Percentiles rank a stretch among this genome's conserved stretches.
Conservation (phyloP, 2,329 filamentous ascomycete genomes). For the Pseudogymnoascus sp. region DNA sequence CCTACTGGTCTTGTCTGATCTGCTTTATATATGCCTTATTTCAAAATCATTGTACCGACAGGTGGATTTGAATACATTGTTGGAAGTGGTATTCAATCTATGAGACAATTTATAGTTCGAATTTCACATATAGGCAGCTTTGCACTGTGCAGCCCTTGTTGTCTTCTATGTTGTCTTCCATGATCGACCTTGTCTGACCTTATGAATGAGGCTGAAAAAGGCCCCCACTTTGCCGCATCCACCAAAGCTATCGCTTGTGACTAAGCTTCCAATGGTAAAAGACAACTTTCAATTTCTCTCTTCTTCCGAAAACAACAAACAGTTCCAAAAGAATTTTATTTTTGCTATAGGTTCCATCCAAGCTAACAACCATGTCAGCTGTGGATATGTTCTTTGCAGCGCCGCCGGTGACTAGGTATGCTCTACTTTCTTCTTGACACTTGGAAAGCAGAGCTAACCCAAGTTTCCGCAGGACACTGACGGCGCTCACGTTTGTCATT, state of each 20-base stretch:
- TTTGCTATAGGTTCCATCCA: conserved; percentile 4
- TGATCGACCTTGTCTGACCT: not conserved
- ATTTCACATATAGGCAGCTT: not conserved
- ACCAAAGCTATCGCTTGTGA: conserved; percentile 2
- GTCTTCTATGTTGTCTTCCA: not conserved
- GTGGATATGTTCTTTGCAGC: conserved; percentile 55
- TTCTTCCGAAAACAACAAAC: conserved; percentile 4
- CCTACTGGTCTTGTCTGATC: not conserved
- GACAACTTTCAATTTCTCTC: conserved; percentile 7
- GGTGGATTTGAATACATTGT: not conserved
- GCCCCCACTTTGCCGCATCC: not conserved
- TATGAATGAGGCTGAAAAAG: not conserved
- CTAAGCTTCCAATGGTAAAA: conserved; percentile 6
- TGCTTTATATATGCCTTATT: not conserved
- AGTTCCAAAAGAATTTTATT: not conserved
- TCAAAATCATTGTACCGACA: not conserved
- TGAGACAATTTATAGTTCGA: not conserved
- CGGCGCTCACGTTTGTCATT: conserved; percentile 49
- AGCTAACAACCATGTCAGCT: conserved; percentile 25
- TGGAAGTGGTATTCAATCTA: not conserved
- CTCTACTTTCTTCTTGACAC: conserved; percentile 24
- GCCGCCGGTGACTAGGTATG: conserved; percentile 59
- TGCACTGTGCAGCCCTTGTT: not conserved
- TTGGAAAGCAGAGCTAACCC: conserved; percentile 37
- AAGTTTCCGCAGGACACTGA: conserved; percentile 48